Evolutionary conservation across 805 yeast genomes (phyloP), one percentile per base, ranked within the genome.

Genomic region (Yarrowia yakushimensis): DNA sequence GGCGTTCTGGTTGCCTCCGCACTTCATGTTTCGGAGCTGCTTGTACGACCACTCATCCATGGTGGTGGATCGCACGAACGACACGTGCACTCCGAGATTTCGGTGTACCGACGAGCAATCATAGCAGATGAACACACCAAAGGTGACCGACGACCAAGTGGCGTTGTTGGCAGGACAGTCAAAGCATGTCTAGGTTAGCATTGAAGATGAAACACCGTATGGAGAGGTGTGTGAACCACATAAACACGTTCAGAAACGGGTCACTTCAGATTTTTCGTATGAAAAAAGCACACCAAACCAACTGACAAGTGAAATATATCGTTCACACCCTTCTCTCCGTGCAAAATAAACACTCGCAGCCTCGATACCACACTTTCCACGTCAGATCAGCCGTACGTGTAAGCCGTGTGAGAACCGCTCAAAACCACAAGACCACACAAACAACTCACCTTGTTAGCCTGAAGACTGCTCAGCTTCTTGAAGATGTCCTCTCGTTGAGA

Each of bases 141-240:
- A 93, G 13, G 98, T 97, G 62, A 93, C 91, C 13, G 98, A 93
- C 3, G 99, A 90, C 99, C 99, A 94, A 0, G 98, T 90, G 36
- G 99, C 98, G 73, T 92, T 92, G 72, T 88, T 90, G 69, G 92
- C 88, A 60, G 87, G 82, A 75, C 99, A 94, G 73, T 94, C 99
- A 76, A 94, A 93, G 76, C 99, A 94, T 61, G 74, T 74, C 69
- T 72, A 27, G n/a, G 30, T 37, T 45, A 52, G 59, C 11, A 25
- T 22, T 45, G 33, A 10, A 10, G 12, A 7, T 10, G 31, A 28
- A 28, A 28, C 31, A n/a, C 12, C 12, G 31, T n/a, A 20, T 37
- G 2, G n/a, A n/a, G n/a, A n/a, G n/a, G 23, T 37, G 41, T 37
- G 4, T 20, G 41, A 20, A 10, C 11, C 25, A 18, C 13, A 33